Conservation (phyloP, 768 basidiomycete genomes). For the Pulveroboletus sp. region DNA sequence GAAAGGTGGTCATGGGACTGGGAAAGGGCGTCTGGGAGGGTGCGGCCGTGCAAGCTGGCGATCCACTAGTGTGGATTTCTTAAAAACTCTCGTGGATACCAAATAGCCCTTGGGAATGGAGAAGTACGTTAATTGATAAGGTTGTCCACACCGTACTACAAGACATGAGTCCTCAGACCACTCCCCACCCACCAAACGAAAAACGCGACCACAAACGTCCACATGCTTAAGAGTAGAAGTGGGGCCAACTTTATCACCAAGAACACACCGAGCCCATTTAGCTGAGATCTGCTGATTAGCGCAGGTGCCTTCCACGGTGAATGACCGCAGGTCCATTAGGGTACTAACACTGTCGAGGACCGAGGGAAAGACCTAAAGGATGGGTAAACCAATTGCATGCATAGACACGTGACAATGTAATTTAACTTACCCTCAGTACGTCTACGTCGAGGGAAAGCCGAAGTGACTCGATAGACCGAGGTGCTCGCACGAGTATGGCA, state of each 20-base stretch:
- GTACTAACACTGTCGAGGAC: too few species aligned
- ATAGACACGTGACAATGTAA: too few species aligned
- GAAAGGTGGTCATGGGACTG: constrained; percentile 39
- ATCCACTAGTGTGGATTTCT: constrained; percentile 37
- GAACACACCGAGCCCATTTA: too few species aligned
- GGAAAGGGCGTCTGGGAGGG: constrained; percentile 44
- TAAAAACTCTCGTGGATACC: constrained; percentile 1
- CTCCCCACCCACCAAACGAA: background rate
- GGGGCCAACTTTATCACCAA: too few species aligned
- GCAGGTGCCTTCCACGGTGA: too few species aligned
- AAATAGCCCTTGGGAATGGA: background rate
- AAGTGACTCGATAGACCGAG: background rate
- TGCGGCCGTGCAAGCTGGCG: constrained; percentile 44
- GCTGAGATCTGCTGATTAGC: too few species aligned
- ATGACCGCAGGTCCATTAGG: too few species aligned
- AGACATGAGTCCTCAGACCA: constrained; percentile 7
- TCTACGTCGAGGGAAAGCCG: too few species aligned
- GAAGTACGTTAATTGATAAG: background rate
- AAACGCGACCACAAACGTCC: background rate
- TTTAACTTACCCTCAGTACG: too few species aligned
- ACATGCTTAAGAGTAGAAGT: too few species aligned
- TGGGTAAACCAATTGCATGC: too few species aligned
- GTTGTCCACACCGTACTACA: background rate
- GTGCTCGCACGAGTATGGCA: background rate
- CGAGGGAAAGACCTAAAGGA: too few species aligned